Conservation (phyloP, 176 grass and related monocot species). For the Miscanthus lutarioriparius region DNA sequence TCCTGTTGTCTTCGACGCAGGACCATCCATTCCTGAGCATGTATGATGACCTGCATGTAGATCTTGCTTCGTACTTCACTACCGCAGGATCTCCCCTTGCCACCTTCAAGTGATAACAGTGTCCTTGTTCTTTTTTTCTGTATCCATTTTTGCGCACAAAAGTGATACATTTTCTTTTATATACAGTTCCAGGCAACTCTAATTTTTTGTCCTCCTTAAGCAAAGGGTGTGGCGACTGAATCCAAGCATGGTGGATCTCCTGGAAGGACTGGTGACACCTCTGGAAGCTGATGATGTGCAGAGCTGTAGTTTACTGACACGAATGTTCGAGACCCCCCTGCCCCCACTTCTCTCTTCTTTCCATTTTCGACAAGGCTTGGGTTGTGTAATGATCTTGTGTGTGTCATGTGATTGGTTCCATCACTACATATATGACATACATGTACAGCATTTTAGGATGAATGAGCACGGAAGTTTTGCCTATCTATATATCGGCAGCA, state of each 20-base stretch:
- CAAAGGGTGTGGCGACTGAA: too few species aligned
- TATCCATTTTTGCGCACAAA: too few species aligned
- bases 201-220: too few species aligned
- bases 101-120: too few species aligned
- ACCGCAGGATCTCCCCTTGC: too few species aligned
- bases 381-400: constrained; percentile 2
- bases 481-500: background rate
- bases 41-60: too few species aligned
- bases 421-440: background rate
- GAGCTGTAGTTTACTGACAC: constrained; percentile 8
- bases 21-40: too few species aligned
- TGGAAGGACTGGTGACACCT: background rate
- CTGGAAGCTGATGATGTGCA: constrained; percentile 1
- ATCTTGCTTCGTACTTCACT: too few species aligned
- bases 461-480: constrained; percentile 8
- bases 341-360: background rate
- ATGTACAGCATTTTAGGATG: background rate
- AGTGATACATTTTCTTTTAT: too few species aligned
- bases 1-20: too few species aligned
- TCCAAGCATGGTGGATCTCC: background rate
- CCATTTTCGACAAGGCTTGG: background rate
- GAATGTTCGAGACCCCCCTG: background rate
- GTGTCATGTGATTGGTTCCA: background rate
- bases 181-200: too few species aligned
- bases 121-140: too few species aligned